Conservation (phyloP, 73 alveolate species). For the Diophrys sp. region DNA sequence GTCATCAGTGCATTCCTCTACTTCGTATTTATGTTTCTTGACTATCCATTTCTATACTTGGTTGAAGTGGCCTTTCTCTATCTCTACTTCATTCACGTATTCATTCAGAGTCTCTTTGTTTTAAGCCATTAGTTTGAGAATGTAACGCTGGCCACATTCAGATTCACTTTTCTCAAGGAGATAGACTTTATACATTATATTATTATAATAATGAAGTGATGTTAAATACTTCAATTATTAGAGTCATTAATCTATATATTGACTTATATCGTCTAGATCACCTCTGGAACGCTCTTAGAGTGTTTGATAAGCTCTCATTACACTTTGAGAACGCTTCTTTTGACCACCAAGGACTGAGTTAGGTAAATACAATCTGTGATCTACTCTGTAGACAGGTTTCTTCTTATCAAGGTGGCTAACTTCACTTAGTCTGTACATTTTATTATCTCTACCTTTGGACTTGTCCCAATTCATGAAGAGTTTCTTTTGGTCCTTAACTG, state of each 20-base stretch:
- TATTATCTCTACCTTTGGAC: not conserved
- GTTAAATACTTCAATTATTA: no score
- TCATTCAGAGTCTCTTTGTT: no score
- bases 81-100: no score
- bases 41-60: no score
- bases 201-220: no score
- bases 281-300: not conserved
- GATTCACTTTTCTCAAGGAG: no score
- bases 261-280: not conserved
- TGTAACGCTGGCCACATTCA: no score
- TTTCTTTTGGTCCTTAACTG: not conserved
- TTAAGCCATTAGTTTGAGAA: no score
- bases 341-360: not conserved
- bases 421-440: not conserved
- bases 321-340: not conserved
- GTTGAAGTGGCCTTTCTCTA: no score
- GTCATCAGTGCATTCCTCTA: no score
- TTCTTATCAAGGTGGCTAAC: not conserved
- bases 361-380: not conserved
- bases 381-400: not conserved
- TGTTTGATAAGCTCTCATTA: not conserved
- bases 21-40: no score
- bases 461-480: not conserved
- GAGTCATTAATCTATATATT: not conserved
- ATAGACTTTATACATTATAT: no score